These are phyloP conservation scores for Ammopiptanthus mongolicus DNA, from an alignment of 306 rosid species.

Conservation along the genomic window DNA sequence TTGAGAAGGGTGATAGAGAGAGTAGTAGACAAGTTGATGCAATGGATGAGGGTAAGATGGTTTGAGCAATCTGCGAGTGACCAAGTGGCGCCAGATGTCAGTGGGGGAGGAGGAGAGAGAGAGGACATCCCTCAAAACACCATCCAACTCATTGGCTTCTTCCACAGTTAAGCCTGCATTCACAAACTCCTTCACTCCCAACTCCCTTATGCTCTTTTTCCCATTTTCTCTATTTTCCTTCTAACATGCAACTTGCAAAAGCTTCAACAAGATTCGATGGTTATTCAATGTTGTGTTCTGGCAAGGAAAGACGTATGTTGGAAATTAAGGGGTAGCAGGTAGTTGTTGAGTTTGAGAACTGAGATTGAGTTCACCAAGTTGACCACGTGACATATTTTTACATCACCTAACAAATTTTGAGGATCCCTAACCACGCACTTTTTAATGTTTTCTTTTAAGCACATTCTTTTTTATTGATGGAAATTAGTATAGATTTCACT, in stretches of 20 bases:
- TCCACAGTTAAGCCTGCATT: constrained; percentile 38
- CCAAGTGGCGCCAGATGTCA: constrained; percentile 51
- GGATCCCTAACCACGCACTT: too few relatives aligned
- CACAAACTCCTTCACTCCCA: constrained; percentile 44
- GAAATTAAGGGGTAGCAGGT: too few relatives aligned
- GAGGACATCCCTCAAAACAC: constrained; percentile 19
- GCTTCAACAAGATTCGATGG: background rate
- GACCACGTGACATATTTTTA: too few relatives aligned
- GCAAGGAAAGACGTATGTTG: too few relatives aligned
- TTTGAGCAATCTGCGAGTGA: constrained; percentile 48
- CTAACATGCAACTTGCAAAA: background rate
- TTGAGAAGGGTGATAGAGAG: constrained; percentile 30
- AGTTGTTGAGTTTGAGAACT: too few relatives aligned
- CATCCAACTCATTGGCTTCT: constrained; percentile 44
- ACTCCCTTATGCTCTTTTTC: constrained; percentile 41
- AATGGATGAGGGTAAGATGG: constrained; percentile 55
- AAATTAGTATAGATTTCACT: too few relatives aligned
- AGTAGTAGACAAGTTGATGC: constrained; percentile 60
- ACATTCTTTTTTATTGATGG: too few relatives aligned
- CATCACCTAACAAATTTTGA: too few relatives aligned
- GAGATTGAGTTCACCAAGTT: too few relatives aligned
- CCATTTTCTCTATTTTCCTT: constrained; percentile 12
- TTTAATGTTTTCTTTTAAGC: too few relatives aligned
- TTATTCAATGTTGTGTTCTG: too few relatives aligned
- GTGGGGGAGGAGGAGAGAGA: constrained; percentile 22